Evolutionary conservation across 306 rosid species (phyloP), one percentile per base, ranked within the genome.

Genomic region (Citrullus amarus): DNA sequence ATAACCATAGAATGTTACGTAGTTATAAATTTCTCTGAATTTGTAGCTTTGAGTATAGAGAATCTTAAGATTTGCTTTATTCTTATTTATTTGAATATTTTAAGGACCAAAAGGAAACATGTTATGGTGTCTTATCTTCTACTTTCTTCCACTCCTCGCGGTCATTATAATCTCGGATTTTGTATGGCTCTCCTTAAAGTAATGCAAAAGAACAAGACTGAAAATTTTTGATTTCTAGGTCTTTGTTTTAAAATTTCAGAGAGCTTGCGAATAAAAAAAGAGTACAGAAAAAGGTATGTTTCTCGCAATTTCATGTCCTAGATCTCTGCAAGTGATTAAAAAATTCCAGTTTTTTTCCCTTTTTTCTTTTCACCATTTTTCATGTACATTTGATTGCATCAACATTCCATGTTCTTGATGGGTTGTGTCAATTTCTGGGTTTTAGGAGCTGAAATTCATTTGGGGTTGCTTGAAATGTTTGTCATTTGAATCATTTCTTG

Each of bases 271-370:
- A 51, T n/a, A 51, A 51, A 51, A 22, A 73, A 72, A 30, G 4
- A 28, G 44, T 50, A 9, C 58, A 8, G 15, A 28, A 14, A 72
- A 72, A 48, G 59, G 59, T 46, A 72, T 50, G 77, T 72, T 70
- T 70, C 88, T 84, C 88, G 85, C 82, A 82, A 82, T 79, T 84
- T 92, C 88, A 89, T 88, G 89, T 89, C 88, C 84, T 85, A 82
- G 91, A 86, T 90, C 91, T 86, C 85, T 86, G 86, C 82, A 76
- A 79, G 79, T 65, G 68, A 75, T 67, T 82, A 75, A 54, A 50
- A 50, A 50, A 15, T 25, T 48, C 28, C 82, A 78, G 57, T 13
- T 70, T 79, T 84, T 81, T 1, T 38, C 28, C 28, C 28, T 32
- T 32, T 32, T 85, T 53, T 76, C 82, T 77, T 82, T 79, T 11